Conservation (phyloP, 2,329 filamentous ascomycete species). For the Arthroderma sp. region DNA sequence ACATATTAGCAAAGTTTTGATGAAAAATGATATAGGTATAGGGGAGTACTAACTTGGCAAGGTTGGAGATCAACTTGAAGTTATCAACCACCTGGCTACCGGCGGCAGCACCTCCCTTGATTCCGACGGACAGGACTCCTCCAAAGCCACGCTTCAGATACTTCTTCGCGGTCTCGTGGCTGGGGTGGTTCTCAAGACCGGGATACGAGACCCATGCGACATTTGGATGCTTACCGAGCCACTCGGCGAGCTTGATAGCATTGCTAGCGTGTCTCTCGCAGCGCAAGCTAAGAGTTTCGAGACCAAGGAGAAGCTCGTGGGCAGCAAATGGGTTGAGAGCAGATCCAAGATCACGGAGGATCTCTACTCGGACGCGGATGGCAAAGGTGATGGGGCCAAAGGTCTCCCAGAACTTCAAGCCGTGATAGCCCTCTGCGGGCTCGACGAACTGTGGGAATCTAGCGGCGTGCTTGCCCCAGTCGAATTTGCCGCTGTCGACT, state of each 20-base stretch:
- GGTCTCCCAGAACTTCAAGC: slow-evolving; percentile 86
- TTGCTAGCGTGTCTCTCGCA: slow-evolving; percentile 80
- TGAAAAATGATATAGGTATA: background rate
- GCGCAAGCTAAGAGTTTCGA: slow-evolving; percentile 80
- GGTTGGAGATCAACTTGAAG: slow-evolving; percentile 89
- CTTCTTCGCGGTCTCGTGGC: slow-evolving; percentile 68
- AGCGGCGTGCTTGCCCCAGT: slow-evolving; percentile 73
- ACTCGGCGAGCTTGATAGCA: slow-evolving; percentile 62
- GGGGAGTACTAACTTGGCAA: slow-evolving; percentile 56
- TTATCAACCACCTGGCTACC: slow-evolving; percentile 82
- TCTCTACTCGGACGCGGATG: slow-evolving; percentile 76
- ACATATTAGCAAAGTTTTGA: background rate
- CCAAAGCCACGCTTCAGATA: slow-evolving; percentile 77
- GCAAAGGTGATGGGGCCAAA: slow-evolving; percentile 74
- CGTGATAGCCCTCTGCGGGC: slow-evolving; percentile 79
- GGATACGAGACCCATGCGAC: slow-evolving; percentile 93
- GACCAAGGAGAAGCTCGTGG: slow-evolving; percentile 76
- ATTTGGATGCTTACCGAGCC: slow-evolving; percentile 69
- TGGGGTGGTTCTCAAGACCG: slow-evolving; percentile 68
- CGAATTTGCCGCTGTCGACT: slow-evolving; percentile 80
- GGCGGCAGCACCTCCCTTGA: slow-evolving; percentile 74
- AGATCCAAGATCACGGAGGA: slow-evolving; percentile 73
- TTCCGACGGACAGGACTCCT: slow-evolving; percentile 83
- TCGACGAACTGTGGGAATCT: slow-evolving; percentile 91
- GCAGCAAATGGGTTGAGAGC: slow-evolving; percentile 80